Percentiles rank a stretch among this genome's conserved stretches.
Evolutionary conservation across 1,284 basidiomycete species (phyloP).

Genomic region (Xerocomus amazonicus): DNA sequence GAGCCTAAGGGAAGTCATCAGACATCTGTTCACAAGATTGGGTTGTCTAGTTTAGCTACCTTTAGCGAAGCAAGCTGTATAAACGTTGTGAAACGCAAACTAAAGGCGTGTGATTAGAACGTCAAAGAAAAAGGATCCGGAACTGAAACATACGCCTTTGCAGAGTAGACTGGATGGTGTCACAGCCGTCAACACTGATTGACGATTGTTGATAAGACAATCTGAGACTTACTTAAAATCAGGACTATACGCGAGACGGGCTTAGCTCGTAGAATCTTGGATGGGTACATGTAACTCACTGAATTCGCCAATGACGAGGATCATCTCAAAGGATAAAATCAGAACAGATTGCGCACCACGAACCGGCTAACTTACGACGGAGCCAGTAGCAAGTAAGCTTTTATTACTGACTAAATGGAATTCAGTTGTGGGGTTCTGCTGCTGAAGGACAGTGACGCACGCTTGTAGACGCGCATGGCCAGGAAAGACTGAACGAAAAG

Average conservation of each 20-base stretch:
- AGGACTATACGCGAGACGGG: slow-evolving; percentile 10
- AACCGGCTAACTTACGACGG: slow-evolving; percentile 18
- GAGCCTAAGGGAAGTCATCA: slow-evolving; percentile 20
- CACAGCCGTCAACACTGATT: background rate
- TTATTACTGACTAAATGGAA: slow-evolving; percentile 31
- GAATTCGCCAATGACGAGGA: slow-evolving; percentile 49
- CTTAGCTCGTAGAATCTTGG: slow-evolving; percentile 5
- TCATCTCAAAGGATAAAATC: slow-evolving; percentile 18
- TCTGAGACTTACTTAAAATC: slow-evolving; percentile 21
- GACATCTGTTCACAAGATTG: background rate
- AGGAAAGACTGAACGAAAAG: slow-evolving; percentile 39
- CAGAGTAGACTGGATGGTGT: slow-evolving; percentile 36
- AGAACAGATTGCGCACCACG: background rate
- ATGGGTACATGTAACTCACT: slow-evolving; percentile 34
- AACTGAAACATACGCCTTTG: slow-evolving; percentile 36
- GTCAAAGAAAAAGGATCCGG: background rate
- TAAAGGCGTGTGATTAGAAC: slow-evolving; percentile 17
- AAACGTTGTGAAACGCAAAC: slow-evolving; percentile 37
- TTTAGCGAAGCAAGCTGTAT: slow-evolving; percentile 34
- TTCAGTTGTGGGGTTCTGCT: background rate
- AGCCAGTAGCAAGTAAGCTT: slow-evolving; percentile 22
- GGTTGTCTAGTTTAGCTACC: slow-evolving; percentile 13
- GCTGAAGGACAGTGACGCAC: slow-evolving; percentile 13
- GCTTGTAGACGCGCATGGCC: slow-evolving; percentile 31
- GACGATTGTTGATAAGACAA: background rate